Evolutionary conservation across 768 basidiomycete genomes (phyloP).

Genomic region (Pleurotus tuber-regium): DNA sequence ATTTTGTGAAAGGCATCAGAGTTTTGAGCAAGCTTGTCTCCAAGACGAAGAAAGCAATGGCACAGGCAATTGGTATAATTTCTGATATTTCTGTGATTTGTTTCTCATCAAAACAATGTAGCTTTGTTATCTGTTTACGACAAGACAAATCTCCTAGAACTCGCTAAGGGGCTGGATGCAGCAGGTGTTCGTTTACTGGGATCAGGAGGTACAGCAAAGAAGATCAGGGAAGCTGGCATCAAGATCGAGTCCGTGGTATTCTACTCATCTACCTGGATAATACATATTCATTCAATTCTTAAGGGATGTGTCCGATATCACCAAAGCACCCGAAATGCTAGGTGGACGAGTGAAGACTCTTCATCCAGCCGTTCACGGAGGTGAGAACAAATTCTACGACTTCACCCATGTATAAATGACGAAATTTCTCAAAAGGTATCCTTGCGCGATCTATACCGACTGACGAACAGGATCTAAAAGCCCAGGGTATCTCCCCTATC

Average conservation of each 20-base stretch:
- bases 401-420: slow-evolving; percentile 8
- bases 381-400: slow-evolving; percentile 37
- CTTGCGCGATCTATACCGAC: slow-evolving; percentile 90
- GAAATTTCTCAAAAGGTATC: slow-evolving; percentile 62
- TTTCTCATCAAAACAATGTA: slow-evolving; percentile 23
- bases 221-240: slow-evolving; percentile 91
- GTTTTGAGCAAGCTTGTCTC: no score
- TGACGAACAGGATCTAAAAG: slow-evolving; percentile 81
- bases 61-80: slow-evolving; percentile 27
- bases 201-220: slow-evolving; percentile 97
- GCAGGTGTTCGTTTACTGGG: slow-evolving; percentile 88
- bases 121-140: slow-evolving; percentile 96
- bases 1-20: no score
- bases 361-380: slow-evolving; percentile 97
- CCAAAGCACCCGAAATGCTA: slow-evolving; percentile 98
- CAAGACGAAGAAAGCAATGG: slow-evolving; percentile 20
- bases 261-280: not conserved
- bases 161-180: slow-evolving; percentile 80
- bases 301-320: slow-evolving; percentile 98
- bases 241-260: slow-evolving; percentile 72
- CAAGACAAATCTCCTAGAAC: slow-evolving; percentile 84
- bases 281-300: slow-evolving; percentile 8
- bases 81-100: not conserved
- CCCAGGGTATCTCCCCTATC: slow-evolving; percentile 88
- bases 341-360: slow-evolving; percentile 98